Evolutionary conservation across 2,329 filamentous ascomycete genomes (phyloP), one percentile per base, ranked within the genome.

Genomic region (Metarhizium guizhouense): DNA sequence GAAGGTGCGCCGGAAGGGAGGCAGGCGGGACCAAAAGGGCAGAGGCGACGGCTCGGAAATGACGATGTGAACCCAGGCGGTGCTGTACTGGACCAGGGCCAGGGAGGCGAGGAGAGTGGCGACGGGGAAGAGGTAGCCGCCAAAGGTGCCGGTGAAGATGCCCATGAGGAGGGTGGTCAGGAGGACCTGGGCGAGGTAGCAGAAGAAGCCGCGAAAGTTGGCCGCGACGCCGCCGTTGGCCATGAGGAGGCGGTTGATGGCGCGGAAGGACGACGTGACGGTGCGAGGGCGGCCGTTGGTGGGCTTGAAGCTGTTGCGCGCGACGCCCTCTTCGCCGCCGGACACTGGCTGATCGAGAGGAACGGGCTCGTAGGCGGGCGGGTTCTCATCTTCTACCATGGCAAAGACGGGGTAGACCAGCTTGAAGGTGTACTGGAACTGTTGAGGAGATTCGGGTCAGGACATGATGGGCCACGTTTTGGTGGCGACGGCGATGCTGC

Each of bases 51-150:
- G 83, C 54, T 83, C 77, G 2, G 89, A 85, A 66, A 96, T 91
- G 67, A 95, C 83, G 64, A 88, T 85, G 70, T 96, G 90, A 3
- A 91, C 88, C 90, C 91, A 96, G 54, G 83, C 80, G 62, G 92
- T 81, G 68, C 83, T 81, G 57, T 93, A 70, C 64, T 87, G 87
- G 42, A 86, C 81, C 36, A 88, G 75, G 20, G 80, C 69, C 25
- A 93, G 69, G 53, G 81, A 77, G 30, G 82, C 76, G 47, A 87
- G 56, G 52, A 86, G 76, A 54, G 77, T 77, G 54, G 64, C 64
- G 49, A 67, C 30, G 49, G 72, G 60, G 60, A 72, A 65, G 54
- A 85, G 61, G 52, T 74, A 65, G 56, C 74, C 69, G 57, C 77
- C 71, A 20, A 81, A 65, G 43, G 74, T 60, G 38, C 65, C 63